Conservation (phyloP, 2,329 filamentous ascomycete genomes). For the Didymellaceae sp. region DNA sequence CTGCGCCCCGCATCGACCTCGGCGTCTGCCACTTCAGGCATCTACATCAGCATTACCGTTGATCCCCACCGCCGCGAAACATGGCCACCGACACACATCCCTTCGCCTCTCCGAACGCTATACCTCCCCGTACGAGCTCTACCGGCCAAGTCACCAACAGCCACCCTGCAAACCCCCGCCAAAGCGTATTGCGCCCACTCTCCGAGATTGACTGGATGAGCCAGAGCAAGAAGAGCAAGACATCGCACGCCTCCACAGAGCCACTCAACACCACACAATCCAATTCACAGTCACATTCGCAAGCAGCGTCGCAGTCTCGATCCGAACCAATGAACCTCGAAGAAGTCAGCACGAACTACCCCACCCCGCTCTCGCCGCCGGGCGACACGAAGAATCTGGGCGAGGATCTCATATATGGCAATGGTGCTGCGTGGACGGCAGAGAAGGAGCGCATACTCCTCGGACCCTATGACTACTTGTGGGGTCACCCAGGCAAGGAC, state of each 20-base stretch:
- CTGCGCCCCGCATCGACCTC: slow-evolving; percentile 15
- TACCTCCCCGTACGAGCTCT: slow-evolving; percentile 49
- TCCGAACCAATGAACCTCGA: slow-evolving; percentile 22
- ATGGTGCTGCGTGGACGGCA: slow-evolving; percentile 64
- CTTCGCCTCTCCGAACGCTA: slow-evolving; percentile 49
- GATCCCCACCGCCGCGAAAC: slow-evolving; percentile 6
- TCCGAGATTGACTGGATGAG: slow-evolving; percentile 50
- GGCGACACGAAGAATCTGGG: slow-evolving; percentile 38
- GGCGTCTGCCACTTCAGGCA: slow-evolving; percentile 13
- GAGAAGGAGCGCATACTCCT: slow-evolving; percentile 80
- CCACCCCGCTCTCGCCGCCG: slow-evolving; percentile 40
- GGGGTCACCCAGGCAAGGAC: slow-evolving; percentile 81
- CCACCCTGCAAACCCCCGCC: slow-evolving; percentile 34
- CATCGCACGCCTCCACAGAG: slow-evolving; percentile 32
- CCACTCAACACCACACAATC: slow-evolving; percentile 6
- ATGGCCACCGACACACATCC: slow-evolving; percentile 29
- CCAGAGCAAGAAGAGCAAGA: slow-evolving; percentile 49
- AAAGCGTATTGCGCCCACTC: slow-evolving; percentile 45
- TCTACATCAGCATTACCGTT: slow-evolving; percentile 18
- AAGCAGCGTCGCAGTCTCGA: background rate
- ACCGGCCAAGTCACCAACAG: slow-evolving; percentile 41
- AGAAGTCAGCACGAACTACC: slow-evolving; percentile 32
- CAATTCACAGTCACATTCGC: slow-evolving; percentile 4
- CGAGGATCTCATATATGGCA: slow-evolving; percentile 52
- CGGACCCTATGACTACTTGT: slow-evolving; percentile 82